These are phyloP conservation scores for Citrus cavaleriei DNA, from an alignment of 345 rosid genomes.

Conservation along the genomic window DNA sequence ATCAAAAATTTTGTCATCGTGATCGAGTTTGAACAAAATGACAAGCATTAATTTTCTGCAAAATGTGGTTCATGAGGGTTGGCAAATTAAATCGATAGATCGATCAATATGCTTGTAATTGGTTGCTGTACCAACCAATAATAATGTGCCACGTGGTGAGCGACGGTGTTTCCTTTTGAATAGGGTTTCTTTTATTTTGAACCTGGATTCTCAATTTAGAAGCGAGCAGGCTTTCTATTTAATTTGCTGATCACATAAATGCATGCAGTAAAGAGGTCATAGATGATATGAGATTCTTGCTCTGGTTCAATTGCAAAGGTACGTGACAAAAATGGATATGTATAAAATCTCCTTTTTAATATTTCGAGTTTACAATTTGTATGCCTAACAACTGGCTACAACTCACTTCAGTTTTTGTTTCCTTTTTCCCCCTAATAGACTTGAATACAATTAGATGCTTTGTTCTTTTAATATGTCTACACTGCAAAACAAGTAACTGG, in stretches of 20 bases:
- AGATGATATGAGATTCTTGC: background rate
- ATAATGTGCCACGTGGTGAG: background rate
- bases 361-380: background rate
- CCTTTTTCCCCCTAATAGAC: background rate
- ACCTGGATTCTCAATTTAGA: background rate
- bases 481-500: background rate
- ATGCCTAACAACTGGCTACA: background rate
- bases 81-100: background rate
- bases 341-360: background rate
- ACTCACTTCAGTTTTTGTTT: background rate
- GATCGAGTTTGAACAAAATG: background rate
- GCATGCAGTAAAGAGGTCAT: background rate
- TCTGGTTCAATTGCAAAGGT: background rate
- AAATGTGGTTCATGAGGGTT: background rate
- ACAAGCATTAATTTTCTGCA: background rate
- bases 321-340: background rate
- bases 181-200: background rate
- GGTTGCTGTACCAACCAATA: too few species aligned
- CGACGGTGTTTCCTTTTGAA: conserved; percentile 3
- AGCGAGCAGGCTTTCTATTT: too few species aligned
- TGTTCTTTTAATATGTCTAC: background rate
- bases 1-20: background rate
- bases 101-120: too few species aligned
- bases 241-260: background rate
- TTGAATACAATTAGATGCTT: background rate